These are phyloP conservation scores for Gossypium davidsonii DNA, from an alignment of 441 rosid genomes.

Conservation along the genomic window DNA sequence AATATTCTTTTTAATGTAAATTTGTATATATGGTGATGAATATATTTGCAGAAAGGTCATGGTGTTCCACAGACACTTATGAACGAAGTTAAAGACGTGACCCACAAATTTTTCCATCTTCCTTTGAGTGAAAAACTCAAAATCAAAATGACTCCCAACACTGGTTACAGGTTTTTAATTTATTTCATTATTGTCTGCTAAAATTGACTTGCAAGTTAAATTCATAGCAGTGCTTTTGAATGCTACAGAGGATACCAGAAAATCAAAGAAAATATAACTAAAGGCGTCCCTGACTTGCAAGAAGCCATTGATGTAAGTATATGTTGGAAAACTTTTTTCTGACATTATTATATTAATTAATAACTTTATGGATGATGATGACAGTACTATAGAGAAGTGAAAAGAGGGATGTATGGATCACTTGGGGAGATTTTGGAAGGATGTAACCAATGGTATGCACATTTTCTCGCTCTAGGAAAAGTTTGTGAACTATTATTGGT, in stretches of 20 bases:
- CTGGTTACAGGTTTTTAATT: constrained; percentile 62
- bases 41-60: constrained; percentile 51
- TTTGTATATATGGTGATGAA: not conserved
- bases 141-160: constrained; percentile 60
- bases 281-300: constrained; percentile 66
- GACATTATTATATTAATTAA: not conserved
- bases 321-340: not conserved
- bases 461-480: not conserved
- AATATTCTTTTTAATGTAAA: not conserved
- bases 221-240: constrained; percentile 4
- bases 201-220: not conserved
- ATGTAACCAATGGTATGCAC: constrained; percentile 54
- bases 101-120: constrained; percentile 38
- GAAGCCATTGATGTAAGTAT: constrained; percentile 78
- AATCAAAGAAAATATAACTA: constrained; percentile 67
- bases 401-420: constrained; percentile 58
- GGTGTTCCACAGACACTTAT: constrained; percentile 60
- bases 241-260: constrained; percentile 77
- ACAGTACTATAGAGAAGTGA: constrained; percentile 64
- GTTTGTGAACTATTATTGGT: too few species aligned
- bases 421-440: constrained; percentile 76
- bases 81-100: constrained; percentile 39
- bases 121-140: constrained; percentile 62
- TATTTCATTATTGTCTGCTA: not conserved
- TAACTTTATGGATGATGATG: constrained; percentile 18